Evolutionary conservation across 768 basidiomycete genomes (phyloP).

Genomic region (Infundibulicybe gibba): DNA sequence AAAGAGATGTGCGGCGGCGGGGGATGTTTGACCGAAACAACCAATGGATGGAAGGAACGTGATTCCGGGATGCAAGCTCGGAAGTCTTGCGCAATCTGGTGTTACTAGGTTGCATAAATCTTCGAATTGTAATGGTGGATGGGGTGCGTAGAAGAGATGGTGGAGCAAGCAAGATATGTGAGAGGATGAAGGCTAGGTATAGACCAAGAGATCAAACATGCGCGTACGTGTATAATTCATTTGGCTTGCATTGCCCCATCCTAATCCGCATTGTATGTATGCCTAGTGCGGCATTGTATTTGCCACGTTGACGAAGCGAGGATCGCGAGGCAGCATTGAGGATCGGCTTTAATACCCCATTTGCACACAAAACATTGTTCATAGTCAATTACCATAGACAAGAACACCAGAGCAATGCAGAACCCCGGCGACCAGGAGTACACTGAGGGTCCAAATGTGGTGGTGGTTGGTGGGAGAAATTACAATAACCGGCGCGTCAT

Average conservation of each 20-base stretch:
- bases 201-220: conserved; percentile 10
- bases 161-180: not conserved
- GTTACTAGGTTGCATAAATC: conserved; percentile 1
- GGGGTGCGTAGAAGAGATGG: not conserved
- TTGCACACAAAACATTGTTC: no score
- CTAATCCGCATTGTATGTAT: conserved; percentile 8
- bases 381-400: not conserved
- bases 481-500: no score
- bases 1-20: conserved; percentile 54
- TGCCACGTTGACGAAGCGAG: conserved; percentile 12
- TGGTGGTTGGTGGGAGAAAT: no score
- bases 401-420: no score
- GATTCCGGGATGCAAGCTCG: conserved; percentile 15
- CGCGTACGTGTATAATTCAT: conserved; percentile 16
- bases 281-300: conserved; percentile 2
- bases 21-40: conserved; percentile 74
- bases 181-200: conserved; percentile 5
- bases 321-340: not conserved
- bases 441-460: no score
- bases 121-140: not conserved
- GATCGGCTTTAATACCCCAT: not conserved
- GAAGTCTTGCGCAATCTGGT: conserved; percentile 22
- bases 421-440: no score
- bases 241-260: conserved; percentile 3
- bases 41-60: conserved; percentile 57